Evolutionary conservation across 768 basidiomycete species (phyloP).

Genomic region (Tubosaeta brunneosetosa): DNA sequence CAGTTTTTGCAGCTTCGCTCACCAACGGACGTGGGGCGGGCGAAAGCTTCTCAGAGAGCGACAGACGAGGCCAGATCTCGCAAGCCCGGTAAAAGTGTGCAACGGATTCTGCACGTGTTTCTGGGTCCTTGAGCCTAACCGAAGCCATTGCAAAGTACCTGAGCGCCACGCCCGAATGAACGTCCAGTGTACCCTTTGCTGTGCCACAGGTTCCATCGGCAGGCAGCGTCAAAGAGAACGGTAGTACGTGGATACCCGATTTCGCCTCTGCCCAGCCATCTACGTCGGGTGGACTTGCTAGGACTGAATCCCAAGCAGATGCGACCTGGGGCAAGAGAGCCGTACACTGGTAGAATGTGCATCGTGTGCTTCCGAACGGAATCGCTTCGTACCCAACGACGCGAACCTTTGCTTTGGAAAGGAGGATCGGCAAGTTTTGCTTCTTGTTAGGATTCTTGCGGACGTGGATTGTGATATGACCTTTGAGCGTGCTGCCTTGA

Average conservation of each 20-base stretch:
- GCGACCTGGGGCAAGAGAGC: constrained; percentile 47
- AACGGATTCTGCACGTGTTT: constrained; percentile 59
- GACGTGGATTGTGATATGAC: constrained; percentile 63
- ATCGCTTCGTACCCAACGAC: constrained; percentile 83
- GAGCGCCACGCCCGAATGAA: constrained; percentile 57
- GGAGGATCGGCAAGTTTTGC: constrained; percentile 44
- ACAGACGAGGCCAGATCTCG: constrained; percentile 72
- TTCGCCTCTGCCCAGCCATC: constrained; percentile 61
- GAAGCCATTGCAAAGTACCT: constrained; percentile 80
- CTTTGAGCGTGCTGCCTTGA: constrained; percentile 72
- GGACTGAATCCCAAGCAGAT: constrained; percentile 41
- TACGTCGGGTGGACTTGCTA: constrained; percentile 42
- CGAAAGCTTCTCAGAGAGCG: constrained; percentile 56
- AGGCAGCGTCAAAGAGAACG: constrained; percentile 69
- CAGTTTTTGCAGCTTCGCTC: constrained; percentile 47
- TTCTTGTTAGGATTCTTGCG: constrained; percentile 52
- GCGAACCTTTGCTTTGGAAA: constrained; percentile 74
- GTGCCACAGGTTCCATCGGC: constrained; percentile 45
- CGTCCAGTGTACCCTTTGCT: constrained; percentile 54
- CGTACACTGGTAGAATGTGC: constrained; percentile 80
- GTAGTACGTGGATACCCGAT: constrained; percentile 65
- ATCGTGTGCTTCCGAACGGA: constrained; percentile 50
- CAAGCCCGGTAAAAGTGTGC: constrained; percentile 88
- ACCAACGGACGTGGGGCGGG: constrained; percentile 57
- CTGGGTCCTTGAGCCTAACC: constrained; percentile 66